Evolutionary conservation across 2,329 filamentous ascomycete species (phyloP).

Genomic region (Albifimbria verrucaria): DNA sequence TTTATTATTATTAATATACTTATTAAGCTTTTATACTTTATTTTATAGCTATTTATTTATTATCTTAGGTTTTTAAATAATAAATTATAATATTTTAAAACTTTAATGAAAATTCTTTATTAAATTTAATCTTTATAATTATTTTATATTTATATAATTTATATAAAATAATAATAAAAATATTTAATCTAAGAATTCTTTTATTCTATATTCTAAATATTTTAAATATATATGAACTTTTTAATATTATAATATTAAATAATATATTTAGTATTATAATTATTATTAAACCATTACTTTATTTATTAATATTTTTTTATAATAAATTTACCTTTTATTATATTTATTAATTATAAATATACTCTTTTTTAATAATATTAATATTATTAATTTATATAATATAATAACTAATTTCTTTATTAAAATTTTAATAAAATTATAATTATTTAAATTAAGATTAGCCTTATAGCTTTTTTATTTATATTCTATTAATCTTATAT

Average conservation of each 20-base stretch:
- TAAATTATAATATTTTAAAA: conserved; percentile 11
- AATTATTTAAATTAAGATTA: not conserved
- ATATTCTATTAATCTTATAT: not conserved
- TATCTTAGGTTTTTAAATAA: too few species aligned
- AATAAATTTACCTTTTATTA: not conserved
- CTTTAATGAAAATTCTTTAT: not conserved
- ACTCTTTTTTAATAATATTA: not conserved
- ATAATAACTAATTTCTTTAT: not conserved
- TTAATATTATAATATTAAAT: not conserved
- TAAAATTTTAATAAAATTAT: conserved; percentile 1
- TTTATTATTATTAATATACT: conserved; percentile 19
- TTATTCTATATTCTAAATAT: not conserved
- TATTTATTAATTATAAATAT: conserved; percentile 2
- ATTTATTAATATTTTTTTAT: not conserved
- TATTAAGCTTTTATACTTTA: conserved; percentile 20
- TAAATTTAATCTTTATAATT: conserved; percentile 10
- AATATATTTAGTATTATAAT: conserved; percentile 1
- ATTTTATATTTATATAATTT: conserved; percentile 16
- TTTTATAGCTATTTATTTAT: conserved; percentile 19
- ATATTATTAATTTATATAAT: not conserved
- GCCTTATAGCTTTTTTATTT: not conserved
- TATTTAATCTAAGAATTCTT: conserved; percentile 2
- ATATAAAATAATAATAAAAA: conserved; percentile 17
- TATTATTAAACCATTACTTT: not conserved
- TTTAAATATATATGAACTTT: not conserved